phyloP scores from a whole-genome alignment of 306 rosid genomes.

The Ormosia emarginata region DNA sequence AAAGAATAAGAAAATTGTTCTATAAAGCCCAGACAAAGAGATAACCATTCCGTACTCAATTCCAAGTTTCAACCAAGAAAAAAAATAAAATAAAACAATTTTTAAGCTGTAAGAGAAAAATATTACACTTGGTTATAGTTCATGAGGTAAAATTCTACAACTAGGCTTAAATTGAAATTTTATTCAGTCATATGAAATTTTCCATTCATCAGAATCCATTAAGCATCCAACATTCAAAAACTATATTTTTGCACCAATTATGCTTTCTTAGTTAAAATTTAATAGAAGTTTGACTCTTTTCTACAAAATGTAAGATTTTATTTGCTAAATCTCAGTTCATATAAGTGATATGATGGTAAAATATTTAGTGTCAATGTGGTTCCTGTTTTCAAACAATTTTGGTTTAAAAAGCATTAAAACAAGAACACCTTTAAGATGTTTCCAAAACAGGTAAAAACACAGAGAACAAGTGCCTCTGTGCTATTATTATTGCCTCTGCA shows the following conservation, averaged over 20 bases:
- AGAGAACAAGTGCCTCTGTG: background rate
- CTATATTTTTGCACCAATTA: background rate
- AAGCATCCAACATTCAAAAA: background rate
- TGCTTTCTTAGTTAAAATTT: background rate
- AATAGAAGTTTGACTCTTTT: background rate
- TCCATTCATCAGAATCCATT: constrained; percentile 3
- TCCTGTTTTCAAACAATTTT: background rate
- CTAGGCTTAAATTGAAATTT: background rate
- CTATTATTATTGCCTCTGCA: background rate
- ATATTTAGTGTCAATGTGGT: background rate
- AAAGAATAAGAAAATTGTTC: background rate
- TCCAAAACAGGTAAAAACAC: constrained; percentile 10
- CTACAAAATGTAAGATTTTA: background rate
- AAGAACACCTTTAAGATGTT: background rate
- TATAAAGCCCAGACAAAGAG: background rate
- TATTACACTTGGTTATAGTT: background rate
- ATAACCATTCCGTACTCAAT: background rate
- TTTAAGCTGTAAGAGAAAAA: background rate
- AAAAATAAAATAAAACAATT: background rate
- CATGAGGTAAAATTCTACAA: background rate
- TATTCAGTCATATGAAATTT: constrained; percentile 13
- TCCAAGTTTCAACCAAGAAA: background rate
- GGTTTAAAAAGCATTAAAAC: background rate
- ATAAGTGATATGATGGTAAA: background rate
- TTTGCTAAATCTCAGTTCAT: constrained; percentile 2